Base-by-base conservation (phyloP, 1,284 basidiomycete species). In the Rhizoctonia solani region DNA sequence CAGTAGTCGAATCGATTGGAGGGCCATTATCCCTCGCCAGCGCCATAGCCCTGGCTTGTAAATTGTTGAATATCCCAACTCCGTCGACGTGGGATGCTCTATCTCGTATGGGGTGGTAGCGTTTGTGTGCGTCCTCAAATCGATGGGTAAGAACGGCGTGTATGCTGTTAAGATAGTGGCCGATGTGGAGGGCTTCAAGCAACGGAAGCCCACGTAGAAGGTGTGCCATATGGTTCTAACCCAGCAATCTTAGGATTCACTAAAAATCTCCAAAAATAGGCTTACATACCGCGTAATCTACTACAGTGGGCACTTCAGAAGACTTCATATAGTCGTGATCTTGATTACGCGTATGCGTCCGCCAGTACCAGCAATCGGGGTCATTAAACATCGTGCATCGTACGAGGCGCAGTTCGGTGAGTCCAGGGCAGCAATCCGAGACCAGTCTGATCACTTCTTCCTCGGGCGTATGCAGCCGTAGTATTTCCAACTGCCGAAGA, bases 311-410 rank as follows among this genome's bases (percentile, higher is more conserved):
- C 25, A 32, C 4, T 6, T 44, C 52, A n/a, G 44, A 14, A 16
- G 29, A 29, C 13, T 29, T 16, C 49, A 65, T 23, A 46, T 65
- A 65, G 16, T 65, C 49, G 19, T 63, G 59, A 11, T 63, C 59
- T 11, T 9, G 34, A 4, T 63, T n/a, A 4, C 13, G 19, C 32
- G 37, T 34, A 30, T 63, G 59, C 19, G 6, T 14, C 4, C 37
- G 32, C 61, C 61, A 65, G 46, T 47, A 63, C 21, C 27, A 25
- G 27, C 61, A 65, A 1, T 54, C 21, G n/a, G 61, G 61, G 5
- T 54, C 23, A 29, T 65, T 65, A 19, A 65, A 65, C 61, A 65
- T 65, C 1, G 61, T 65, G 27, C 61, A 65, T 21, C 25, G 32
- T 1, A 65, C 61, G 5, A 65, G 9, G 2, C 61, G 49, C 23